Conservation (phyloP, 176 grass and related monocot genomes). For the Oropetium thomaeum region DNA sequence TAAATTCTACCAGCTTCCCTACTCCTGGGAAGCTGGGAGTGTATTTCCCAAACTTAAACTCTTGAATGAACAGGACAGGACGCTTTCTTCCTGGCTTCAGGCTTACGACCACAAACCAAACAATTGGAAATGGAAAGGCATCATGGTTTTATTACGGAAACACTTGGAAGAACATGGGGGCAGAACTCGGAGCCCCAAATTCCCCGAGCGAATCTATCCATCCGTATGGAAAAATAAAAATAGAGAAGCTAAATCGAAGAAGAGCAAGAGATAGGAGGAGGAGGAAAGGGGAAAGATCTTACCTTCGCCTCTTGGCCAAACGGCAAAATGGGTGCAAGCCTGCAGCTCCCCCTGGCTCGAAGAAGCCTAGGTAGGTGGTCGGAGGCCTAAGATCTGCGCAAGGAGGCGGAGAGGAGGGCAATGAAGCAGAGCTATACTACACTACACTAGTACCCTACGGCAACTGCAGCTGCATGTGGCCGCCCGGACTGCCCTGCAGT, state of each 20-base stretch:
- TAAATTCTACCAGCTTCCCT: neutral
- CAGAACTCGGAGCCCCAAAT: neutral
- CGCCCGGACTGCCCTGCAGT: neutral
- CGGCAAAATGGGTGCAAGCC: neutral
- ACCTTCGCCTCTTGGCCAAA: constrained; percentile 6
- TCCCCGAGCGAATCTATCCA: too few species aligned
- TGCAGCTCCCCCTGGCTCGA: too few species aligned
- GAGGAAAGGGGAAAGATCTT: neutral
- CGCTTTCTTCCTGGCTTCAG: neutral
- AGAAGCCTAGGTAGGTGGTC: neutral
- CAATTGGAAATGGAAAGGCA: neutral
- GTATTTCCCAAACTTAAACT: neutral
- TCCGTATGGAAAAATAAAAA: too few species aligned
- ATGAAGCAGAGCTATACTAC: neutral
- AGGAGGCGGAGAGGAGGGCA: neutral
- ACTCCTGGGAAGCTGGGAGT: neutral
- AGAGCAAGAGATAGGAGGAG: too few species aligned
- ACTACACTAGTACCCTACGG: too few species aligned
- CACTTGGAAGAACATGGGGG: neutral
- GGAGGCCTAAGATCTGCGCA: constrained; percentile 26
- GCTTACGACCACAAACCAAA: neutral
- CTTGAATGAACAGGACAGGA: neutral
- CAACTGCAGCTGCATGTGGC: constrained; percentile 21
- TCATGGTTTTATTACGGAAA: too few species aligned
- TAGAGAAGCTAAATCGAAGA: neutral